A percentile compares a stretch with the other conserved stretches of the same genome.
Evolutionary conservation across 106 monocot genomes (phyloP).

Genomic region (Posidonia australis): DNA sequence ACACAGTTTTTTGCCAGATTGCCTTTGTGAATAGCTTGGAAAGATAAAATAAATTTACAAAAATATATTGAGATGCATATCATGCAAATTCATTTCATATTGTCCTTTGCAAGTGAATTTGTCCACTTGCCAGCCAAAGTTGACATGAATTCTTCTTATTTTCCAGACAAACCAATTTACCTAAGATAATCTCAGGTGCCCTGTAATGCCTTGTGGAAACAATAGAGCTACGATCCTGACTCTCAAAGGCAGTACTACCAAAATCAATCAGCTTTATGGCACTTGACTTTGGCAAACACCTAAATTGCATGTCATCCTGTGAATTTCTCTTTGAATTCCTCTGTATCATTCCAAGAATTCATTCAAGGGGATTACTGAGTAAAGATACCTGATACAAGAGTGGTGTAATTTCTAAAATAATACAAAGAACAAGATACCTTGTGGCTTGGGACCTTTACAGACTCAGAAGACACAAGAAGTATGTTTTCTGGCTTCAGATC

Average conservation of each 20-base stretch:
- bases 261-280: constrained; percentile 99
- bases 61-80: not conserved
- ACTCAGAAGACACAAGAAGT: constrained; percentile 83
- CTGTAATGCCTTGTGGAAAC: constrained; percentile 99
- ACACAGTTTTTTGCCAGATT: too few relatives aligned
- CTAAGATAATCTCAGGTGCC: constrained; percentile 98
- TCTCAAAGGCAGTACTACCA: constrained; percentile 95
- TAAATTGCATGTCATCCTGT: constrained; percentile 69
- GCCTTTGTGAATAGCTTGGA: too few relatives aligned
- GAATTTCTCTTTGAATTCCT: constrained; percentile 39
- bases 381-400: constrained; percentile 26
- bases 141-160: not conserved
- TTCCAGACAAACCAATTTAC: constrained; percentile 52
- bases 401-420: constrained; percentile 23
- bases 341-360: constrained; percentile 57
- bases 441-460: constrained; percentile 63
- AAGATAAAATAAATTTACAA: not conserved
- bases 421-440: constrained; percentile 65
- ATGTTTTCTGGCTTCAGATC: constrained; percentile 99
- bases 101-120: not conserved
- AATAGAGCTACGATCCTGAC: constrained; percentile 81
- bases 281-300: constrained; percentile 97
- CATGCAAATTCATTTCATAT: not conserved
- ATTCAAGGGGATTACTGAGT: constrained; percentile 40
- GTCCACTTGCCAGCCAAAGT: not conserved